Conservation (phyloP, 2,329 filamentous ascomycete genomes). For the Chaetomiaceae sp. region DNA sequence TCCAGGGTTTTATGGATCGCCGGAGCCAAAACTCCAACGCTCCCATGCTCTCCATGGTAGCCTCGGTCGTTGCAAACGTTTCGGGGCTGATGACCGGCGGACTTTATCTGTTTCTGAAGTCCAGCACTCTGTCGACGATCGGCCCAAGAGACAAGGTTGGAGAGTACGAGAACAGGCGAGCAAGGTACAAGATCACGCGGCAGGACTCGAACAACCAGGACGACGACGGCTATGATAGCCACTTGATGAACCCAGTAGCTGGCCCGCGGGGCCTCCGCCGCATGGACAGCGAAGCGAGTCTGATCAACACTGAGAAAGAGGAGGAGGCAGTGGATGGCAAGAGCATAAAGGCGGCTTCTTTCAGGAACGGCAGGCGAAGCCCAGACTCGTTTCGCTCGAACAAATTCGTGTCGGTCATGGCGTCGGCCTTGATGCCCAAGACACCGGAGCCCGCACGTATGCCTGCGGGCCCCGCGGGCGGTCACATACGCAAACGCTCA, state of each 20-base stretch:
- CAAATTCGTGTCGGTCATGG: conserved; percentile 28
- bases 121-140: conserved; percentile 55
- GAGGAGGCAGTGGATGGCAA: conserved; percentile 32
- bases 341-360: conserved; percentile 22
- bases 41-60: conserved; percentile 55
- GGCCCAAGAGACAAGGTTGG: conserved; percentile 43
- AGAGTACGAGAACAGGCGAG: conserved; percentile 44
- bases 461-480: conserved; percentile 22
- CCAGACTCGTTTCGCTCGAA: conserved; percentile 36
- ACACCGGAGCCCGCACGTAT: conserved; percentile 33
- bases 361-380: conserved; percentile 21
- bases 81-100: conserved; percentile 62
- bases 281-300: conserved; percentile 34
- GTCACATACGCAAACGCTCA: conserved; percentile 35
- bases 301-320: conserved; percentile 33
- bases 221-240: conserved; percentile 29
- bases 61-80: conserved; percentile 61
- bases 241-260: conserved; percentile 35
- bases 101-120: conserved; percentile 63
- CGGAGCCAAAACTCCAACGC: conserved; percentile 37
- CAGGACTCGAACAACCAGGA: conserved; percentile 21
- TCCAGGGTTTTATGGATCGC: conserved; percentile 44
- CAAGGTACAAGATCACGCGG: conserved; percentile 41
- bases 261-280: conserved; percentile 30
- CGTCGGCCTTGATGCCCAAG: conserved; percentile 22